phyloP scores from a whole-genome alignment of 108 stramenopile genomes.

The Craspedostauros australis region DNA sequence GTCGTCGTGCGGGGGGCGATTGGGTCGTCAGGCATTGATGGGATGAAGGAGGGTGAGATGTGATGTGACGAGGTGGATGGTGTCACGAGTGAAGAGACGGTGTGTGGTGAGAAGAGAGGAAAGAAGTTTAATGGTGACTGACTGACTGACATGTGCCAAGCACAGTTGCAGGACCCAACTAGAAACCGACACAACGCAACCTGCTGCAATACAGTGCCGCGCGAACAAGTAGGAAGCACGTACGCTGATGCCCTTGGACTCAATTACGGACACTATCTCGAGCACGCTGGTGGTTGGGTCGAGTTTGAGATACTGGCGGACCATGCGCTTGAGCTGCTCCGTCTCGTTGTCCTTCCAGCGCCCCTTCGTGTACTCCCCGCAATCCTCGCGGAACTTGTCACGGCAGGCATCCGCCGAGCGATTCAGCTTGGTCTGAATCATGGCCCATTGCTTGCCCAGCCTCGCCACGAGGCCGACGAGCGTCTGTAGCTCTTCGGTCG shows the following conservation, averaged over 20 bases:
- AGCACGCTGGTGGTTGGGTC: constrained; percentile 35
- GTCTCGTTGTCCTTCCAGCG: constrained; percentile 68
- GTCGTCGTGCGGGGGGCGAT: no score
- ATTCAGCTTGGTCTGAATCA: constrained; percentile 65
- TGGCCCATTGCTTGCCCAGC: constrained; percentile 63
- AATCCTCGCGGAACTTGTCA: constrained; percentile 62
- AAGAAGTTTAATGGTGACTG: no score
- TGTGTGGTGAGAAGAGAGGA: no score
- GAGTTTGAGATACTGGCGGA: constrained; percentile 40
- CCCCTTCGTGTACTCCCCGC: constrained; percentile 50
- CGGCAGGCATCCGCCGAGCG: constrained; percentile 63
- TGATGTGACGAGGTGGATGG: constrained; percentile 10
- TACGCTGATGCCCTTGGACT: constrained; percentile 30
- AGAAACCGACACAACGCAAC: no score
- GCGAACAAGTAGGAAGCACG: constrained; percentile 3
- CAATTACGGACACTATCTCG: constrained; percentile 49
- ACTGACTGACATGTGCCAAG: no score
- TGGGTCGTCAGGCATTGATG: no score
- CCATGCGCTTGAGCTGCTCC: constrained; percentile 35
- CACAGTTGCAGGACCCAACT: no score
- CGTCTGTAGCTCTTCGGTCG: constrained; percentile 42
- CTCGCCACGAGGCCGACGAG: constrained; percentile 42
- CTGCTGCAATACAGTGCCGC: no score
- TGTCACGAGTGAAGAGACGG: no score
- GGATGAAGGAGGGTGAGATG: no score